Conservation (phyloP, 305 asterid genomes). For the Fraxinus velutina region DNA sequence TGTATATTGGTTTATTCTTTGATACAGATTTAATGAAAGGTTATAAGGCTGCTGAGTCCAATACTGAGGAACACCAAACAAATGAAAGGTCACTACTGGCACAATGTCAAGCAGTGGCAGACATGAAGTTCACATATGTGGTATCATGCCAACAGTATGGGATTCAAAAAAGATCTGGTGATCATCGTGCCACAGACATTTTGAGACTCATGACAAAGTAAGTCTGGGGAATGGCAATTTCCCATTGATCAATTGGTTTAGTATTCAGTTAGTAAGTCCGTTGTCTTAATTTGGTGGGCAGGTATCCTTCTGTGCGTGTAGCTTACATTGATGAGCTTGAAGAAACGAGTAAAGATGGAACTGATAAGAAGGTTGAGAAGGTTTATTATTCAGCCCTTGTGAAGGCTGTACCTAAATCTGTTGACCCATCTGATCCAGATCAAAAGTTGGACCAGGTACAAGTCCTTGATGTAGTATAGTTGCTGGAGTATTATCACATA, state of each 20-base stretch:
- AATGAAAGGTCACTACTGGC: constrained; percentile 68
- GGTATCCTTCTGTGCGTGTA: constrained; percentile 96
- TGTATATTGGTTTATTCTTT: constrained; percentile 23
- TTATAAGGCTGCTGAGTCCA: constrained; percentile 72
- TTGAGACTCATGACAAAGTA: constrained; percentile 91
- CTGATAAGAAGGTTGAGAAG: constrained; percentile 65
- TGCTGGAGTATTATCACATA: neutral
- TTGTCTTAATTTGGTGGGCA: constrained; percentile 40
- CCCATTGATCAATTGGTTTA: constrained; percentile 19
- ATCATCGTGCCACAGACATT: constrained; percentile 75
- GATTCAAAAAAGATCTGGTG: constrained; percentile 83
- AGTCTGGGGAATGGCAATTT: constrained; percentile 21
- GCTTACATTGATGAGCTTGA: constrained; percentile 96
- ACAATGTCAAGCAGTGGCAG: constrained; percentile 92
- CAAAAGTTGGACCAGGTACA: constrained; percentile 90
- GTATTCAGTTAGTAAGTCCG: constrained; percentile 20
- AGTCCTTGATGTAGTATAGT: neutral
- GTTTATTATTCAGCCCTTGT: constrained; percentile 92
- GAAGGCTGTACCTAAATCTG: constrained; percentile 89
- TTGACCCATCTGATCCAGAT: constrained; percentile 83
- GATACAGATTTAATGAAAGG: constrained; percentile 85
- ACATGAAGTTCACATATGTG: constrained; percentile 91
- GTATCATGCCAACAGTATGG: constrained; percentile 96
- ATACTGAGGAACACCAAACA: constrained; percentile 57
- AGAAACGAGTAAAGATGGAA: constrained; percentile 56